A percentile compares a stretch with the other conserved stretches of the same genome.
These are phyloP conservation scores for Erythrophleum ivorense DNA, from an alignment of 331 rosid species.

Conservation along the genomic window DNA sequence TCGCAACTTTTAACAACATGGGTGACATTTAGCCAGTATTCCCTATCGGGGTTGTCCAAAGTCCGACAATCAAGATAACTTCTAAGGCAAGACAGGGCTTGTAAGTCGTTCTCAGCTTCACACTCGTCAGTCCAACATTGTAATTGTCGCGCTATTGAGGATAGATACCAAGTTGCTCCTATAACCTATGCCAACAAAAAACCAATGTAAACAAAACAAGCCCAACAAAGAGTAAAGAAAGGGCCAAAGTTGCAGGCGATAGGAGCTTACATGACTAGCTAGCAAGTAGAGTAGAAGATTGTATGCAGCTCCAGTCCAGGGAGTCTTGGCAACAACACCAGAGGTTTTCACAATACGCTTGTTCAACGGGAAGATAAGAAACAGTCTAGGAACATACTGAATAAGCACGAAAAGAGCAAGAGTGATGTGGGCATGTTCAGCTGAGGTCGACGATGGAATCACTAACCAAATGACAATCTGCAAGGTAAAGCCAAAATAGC, in stretches of 20 bases:
- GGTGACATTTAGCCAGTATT: slow-evolving; percentile 75
- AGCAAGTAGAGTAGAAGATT: slow-evolving; percentile 86
- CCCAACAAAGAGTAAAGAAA: background rate
- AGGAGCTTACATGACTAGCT: slow-evolving; percentile 79
- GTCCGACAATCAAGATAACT: slow-evolving; percentile 69
- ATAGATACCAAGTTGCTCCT: slow-evolving; percentile 85
- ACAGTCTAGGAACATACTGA: slow-evolving; percentile 84
- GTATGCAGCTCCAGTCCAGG: slow-evolving; percentile 96
- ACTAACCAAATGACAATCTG: slow-evolving; percentile 82
- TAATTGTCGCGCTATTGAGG: slow-evolving; percentile 79
- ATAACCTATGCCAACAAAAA: slow-evolving; percentile 51
- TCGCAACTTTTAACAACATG: slow-evolving; percentile 53
- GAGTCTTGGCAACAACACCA: slow-evolving; percentile 83
- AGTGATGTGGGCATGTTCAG: slow-evolving; percentile 80
- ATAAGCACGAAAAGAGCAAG: slow-evolving; percentile 79
- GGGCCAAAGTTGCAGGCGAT: background rate
- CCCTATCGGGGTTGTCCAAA: slow-evolving; percentile 49
- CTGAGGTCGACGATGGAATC: slow-evolving; percentile 57
- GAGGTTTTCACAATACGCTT: slow-evolving; percentile 75
- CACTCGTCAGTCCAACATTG: slow-evolving; percentile 74
- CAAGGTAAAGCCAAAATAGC: slow-evolving; percentile 10
- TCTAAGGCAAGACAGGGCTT: slow-evolving; percentile 54
- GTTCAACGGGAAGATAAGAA: slow-evolving; percentile 85
- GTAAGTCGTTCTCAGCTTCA: slow-evolving; percentile 47
- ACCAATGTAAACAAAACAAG: background rate